Base-by-base conservation (phyloP, 2,329 filamentous ascomycete genomes). In the Penicillium sp. region DNA sequence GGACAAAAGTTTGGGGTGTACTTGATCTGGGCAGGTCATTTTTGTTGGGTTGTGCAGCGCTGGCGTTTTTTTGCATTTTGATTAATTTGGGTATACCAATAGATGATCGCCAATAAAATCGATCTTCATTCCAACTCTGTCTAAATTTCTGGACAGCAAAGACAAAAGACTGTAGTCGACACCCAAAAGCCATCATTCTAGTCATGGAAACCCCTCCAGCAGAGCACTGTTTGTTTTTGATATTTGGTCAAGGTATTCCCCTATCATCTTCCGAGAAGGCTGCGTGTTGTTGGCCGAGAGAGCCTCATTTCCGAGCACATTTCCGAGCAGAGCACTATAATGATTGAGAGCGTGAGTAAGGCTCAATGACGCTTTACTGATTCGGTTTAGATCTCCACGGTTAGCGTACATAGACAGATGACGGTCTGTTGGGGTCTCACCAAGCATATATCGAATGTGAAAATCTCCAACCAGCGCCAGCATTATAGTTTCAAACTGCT, bases 1-100 rank as follows among this genome's bases (percentile, higher is more conserved):
- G 29, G 22, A 26, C 23, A 55, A 67, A 67, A 68, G 63, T 58
- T 44, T 53, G 54, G 47, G 49, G 50, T 58, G 56, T 58, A 52
- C 41, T 51, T 49, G 53, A 61, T 58, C 42, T 54, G 41, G 57
- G 52, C 40, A 51, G 53, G 26, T 60, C 55, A 56, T 56, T 60
- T 60, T 67, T 62, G 57, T 63, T 60, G 59, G 56, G 49, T 64
- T 63, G 64, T 73, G 69, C 67, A 75, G 74, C 74, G 73, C 67
- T 63, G 74, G 74, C 72, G 74, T 77, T 68, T 69, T 47, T 23
- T 49, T 49, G 31, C 46, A 49, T 60, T 69, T 70, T 66, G 63
- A 64, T 67, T 68, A 59, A 62, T 65, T 62, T 67, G 67, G 67
- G 65, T 66, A 68, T 72, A 71, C 66, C 64, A 68, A 71, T 68